These are phyloP conservation scores for Aspergillus saccharolyticus DNA, from an alignment of 495 filamentous ascomycete genomes.

Conservation along the genomic window DNA sequence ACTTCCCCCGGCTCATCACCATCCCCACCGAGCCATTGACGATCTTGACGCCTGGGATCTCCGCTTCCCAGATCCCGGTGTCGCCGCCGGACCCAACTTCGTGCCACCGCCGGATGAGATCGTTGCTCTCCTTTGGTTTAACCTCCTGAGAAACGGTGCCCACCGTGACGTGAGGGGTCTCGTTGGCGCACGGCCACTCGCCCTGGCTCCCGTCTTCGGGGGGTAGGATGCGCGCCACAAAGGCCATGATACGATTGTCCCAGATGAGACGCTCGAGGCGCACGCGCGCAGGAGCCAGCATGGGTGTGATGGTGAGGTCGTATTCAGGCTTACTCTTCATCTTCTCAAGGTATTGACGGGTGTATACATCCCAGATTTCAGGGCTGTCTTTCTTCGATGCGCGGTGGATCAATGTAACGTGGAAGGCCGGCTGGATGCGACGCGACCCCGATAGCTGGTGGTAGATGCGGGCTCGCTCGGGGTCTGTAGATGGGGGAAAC, in stretches of 20 bases:
- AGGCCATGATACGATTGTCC: conserved; percentile 79
- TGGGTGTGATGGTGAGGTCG: conserved; percentile 36
- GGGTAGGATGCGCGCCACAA: conserved; percentile 65
- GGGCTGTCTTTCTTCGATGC: conserved; percentile 51
- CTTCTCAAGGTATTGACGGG: conserved; percentile 38
- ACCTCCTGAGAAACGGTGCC: conserved; percentile 67
- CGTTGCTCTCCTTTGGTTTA: conserved; percentile 93
- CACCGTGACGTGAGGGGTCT: conserved; percentile 81
- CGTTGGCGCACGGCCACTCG: conserved; percentile 66
- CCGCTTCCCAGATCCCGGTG: conserved; percentile 45
- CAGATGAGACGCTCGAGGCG: conserved; percentile 68
- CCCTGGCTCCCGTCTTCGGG: conserved; percentile 28
- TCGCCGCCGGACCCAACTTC: conserved; percentile 44
- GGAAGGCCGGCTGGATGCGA: conserved; percentile 80
- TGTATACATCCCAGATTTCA: conserved; percentile 68
- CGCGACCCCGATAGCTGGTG: conserved; percentile 63
- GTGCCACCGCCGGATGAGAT: conserved; percentile 67
- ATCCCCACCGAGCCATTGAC: conserved; percentile 36
- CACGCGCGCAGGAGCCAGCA: conserved; percentile 48
- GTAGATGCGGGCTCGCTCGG: conserved; percentile 60
- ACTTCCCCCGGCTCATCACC: conserved; percentile 41
- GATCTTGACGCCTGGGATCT: conserved; percentile 41
- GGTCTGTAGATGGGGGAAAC: conserved; percentile 46
- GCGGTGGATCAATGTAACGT: conserved; percentile 89
- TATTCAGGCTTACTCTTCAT: conserved; percentile 33